Evolutionary conservation across 768 basidiomycete species (phyloP), one percentile per base, ranked within the genome.

Genomic region (Suillus subluteus): DNA sequence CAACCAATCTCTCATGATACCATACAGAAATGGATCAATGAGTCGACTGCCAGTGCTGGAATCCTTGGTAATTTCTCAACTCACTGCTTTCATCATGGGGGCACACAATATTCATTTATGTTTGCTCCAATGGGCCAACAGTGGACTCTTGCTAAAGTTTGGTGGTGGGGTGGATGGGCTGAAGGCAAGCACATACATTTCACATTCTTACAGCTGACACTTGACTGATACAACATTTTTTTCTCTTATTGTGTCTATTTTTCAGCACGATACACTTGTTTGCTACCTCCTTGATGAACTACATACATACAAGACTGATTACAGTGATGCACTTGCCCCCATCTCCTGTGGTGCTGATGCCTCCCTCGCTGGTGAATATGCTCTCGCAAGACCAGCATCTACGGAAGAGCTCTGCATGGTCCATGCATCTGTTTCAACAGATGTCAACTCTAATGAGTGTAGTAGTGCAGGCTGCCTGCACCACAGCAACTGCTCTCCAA

Each of bases 81-180:
- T n/a, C n/a, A n/a, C n/a, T n/a, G n/a, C n/a, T n/a, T n/a, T n/a
- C 68, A 68, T n/a, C 66, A 66, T 1, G 73, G 74, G 18, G 76
- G 75, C 18, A 72, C 75, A 46, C 76, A 75, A 46, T 75, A 75
- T 62, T 67, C 69, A 6, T 76, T 75, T 59, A 70, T 76, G 67
- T 78, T 58, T 43, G 23, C 50, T 30, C 50, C 77, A 0, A 15
- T 74, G 5, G 75, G 75, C 0, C 63, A 76, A 41, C 67, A 74
- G 2, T 83, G 82, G 82, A 73, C 77, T 0, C 68, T 82, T n/a
- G 68, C 62, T 7, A 67, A 52, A 2, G 73, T 82, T 4, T 68
- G 73, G 1, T 82, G 79, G 79, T 82, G 79, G 81, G 82, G 81
- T 18, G 79, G 79, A 32, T 81, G 80, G 81, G 80, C 78, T 13